These are phyloP conservation scores for Phytophthora niederhauseri DNA, from an alignment of 352 stramenopile genomes.

Conservation along the genomic window DNA sequence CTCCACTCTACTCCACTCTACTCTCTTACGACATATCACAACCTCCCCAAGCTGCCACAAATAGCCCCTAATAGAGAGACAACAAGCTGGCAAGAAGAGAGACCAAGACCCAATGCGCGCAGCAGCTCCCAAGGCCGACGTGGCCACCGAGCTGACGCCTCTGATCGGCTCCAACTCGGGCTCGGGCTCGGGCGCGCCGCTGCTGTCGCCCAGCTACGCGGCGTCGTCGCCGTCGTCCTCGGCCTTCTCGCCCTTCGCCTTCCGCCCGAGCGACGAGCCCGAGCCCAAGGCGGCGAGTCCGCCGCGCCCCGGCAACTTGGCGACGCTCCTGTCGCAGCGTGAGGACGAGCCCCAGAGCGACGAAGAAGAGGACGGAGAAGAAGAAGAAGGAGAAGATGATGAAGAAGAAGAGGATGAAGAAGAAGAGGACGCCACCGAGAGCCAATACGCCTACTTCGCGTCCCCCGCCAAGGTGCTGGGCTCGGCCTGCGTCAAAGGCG, in stretches of 20 bases:
- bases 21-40: neutral
- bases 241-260: slow-evolving; percentile 47
- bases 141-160: slow-evolving; percentile 61
- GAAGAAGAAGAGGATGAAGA: neutral
- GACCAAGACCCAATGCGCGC: slow-evolving; percentile 19
- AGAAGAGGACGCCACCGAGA: slow-evolving; percentile 31
- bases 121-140: slow-evolving; percentile 22
- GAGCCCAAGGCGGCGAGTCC: slow-evolving; percentile 12
- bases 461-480: slow-evolving; percentile 69
- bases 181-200: slow-evolving; percentile 13
- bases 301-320: slow-evolving; percentile 21
- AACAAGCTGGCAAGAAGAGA: neutral
- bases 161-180: slow-evolving; percentile 42
- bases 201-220: slow-evolving; percentile 56
- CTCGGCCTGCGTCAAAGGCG: slow-evolving; percentile 76
- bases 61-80: slow-evolving; percentile 12
- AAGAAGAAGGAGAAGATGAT: neutral
- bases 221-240: slow-evolving; percentile 49
- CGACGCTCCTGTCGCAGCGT: slow-evolving; percentile 23
- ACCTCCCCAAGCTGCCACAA: neutral
- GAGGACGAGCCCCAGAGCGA: neutral
- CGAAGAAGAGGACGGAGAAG: neutral
- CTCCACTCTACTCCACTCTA: too few species aligned
- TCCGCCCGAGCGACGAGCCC: slow-evolving; percentile 12
- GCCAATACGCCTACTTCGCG: slow-evolving; percentile 57